Conservation (phyloP, 345 rosid species). For the Rhodomyrtus tomentosa region DNA sequence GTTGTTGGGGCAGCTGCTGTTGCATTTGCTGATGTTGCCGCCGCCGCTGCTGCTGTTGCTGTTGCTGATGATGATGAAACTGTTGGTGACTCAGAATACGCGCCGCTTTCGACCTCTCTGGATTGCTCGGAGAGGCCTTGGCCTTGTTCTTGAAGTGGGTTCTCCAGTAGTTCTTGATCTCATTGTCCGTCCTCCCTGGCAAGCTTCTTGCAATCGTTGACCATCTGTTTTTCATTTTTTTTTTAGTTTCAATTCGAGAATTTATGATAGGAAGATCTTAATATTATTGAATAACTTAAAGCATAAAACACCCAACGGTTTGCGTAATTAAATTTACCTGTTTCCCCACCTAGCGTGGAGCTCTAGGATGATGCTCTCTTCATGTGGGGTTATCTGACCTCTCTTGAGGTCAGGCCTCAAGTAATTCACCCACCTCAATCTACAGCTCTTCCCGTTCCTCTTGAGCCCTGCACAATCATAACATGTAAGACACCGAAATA, state of each 20-base stretch:
- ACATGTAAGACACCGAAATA: neutral
- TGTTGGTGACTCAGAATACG: slow-evolving; percentile 59
- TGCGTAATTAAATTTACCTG: slow-evolving; percentile 28
- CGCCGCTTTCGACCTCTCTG: slow-evolving; percentile 35
- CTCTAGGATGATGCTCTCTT: slow-evolving; percentile 72
- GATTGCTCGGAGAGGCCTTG: slow-evolving; percentile 33
- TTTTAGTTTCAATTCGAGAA: neutral
- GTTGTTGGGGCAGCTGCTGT: slow-evolving; percentile 36
- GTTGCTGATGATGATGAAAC: slow-evolving; percentile 53
- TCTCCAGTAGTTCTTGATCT: slow-evolving; percentile 89
- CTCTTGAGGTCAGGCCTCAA: slow-evolving; percentile 91
- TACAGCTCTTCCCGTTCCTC: slow-evolving; percentile 91
- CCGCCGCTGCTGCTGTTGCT: slow-evolving; percentile 9
- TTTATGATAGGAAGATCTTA: neutral
- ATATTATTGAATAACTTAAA: neutral
- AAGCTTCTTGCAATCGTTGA: slow-evolving; percentile 87
- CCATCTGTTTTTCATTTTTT: slow-evolving; percentile 43
- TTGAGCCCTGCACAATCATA: slow-evolving; percentile 36
- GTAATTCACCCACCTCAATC: slow-evolving; percentile 94
- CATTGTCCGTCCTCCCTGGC: slow-evolving; percentile 92
- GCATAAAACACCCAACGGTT: neutral
- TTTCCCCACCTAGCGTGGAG: slow-evolving; percentile 92
- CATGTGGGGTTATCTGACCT: slow-evolving; percentile 88
- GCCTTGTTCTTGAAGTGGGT: slow-evolving; percentile 87
- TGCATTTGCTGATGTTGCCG: slow-evolving; percentile 27